Evolutionary conservation across 1,139 yeast genomes (phyloP).

Genomic region (Meyerozyma guilliermondii): DNA sequence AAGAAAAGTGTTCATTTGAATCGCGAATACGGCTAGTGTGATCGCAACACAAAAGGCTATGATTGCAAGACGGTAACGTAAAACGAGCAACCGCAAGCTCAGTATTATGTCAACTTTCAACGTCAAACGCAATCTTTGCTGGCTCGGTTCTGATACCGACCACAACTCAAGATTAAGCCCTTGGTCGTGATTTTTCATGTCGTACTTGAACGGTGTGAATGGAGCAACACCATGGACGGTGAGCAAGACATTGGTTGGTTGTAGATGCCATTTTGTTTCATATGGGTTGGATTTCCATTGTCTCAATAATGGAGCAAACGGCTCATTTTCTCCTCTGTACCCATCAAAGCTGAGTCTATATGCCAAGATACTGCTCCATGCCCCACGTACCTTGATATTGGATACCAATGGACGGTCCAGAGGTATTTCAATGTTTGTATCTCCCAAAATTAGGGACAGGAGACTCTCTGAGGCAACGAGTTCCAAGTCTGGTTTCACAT

Average conservation of each 20-base stretch:
- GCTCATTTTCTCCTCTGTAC: constrained; percentile 11
- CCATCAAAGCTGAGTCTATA: constrained; percentile 35
- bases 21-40: constrained; percentile 35
- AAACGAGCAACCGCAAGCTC: constrained; percentile 49
- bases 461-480: constrained; percentile 27
- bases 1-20: constrained; percentile 41
- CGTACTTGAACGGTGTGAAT: constrained; percentile 51
- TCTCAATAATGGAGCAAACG: constrained; percentile 59
- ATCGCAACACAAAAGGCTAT: constrained; percentile 54
- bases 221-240: constrained; percentile 77
- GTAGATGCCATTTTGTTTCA: constrained; percentile 75
- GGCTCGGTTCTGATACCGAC: constrained; percentile 22
- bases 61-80: constrained; percentile 59
- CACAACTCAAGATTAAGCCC: constrained; percentile 43
- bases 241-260: constrained; percentile 35
- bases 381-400: constrained; percentile 47
- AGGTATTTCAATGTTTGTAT: constrained; percentile 38
- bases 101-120: constrained; percentile 38
- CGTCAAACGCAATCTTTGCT: constrained; percentile 25
- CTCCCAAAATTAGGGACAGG: constrained; percentile 28
- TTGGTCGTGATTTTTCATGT: constrained; percentile 11
- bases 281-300: constrained; percentile 63
- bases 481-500: constrained; percentile 19
- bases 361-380: constrained; percentile 61
- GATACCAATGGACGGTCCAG: constrained; percentile 41